phyloP scores from a whole-genome alignment of 257 asterid genomes.

The Solanum clarkiae region DNA sequence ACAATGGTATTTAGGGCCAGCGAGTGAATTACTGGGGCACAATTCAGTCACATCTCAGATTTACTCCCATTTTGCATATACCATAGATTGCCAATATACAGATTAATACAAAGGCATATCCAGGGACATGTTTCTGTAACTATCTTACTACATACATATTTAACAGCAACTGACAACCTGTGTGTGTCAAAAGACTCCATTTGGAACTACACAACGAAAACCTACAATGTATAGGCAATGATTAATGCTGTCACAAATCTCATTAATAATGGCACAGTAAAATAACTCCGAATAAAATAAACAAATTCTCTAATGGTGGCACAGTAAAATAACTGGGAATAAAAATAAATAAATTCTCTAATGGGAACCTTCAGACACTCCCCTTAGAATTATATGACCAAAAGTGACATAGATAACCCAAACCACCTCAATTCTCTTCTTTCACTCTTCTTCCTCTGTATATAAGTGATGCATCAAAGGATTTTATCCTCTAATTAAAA shows the following conservation, averaged over 20 bases:
- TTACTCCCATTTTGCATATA: neutral
- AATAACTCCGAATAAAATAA: neutral
- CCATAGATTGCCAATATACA: neutral
- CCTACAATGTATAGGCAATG: neutral
- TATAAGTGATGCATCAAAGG: neutral
- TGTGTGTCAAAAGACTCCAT: neutral
- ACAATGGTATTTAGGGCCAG: neutral
- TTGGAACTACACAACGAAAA: neutral
- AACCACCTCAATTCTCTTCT: neutral
- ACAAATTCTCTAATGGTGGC: no score
- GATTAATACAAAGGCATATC: neutral
- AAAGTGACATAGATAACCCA: neutral
- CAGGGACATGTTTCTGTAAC: neutral
- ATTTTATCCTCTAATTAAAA: neutral
- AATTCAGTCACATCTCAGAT: neutral
- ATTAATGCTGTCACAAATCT: neutral
- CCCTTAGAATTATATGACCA: neutral
- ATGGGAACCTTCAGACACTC: neutral
- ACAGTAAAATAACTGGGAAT: no score
- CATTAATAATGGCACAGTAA: neutral
- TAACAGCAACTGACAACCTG: neutral
- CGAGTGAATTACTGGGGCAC: neutral
- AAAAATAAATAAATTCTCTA: neutral
- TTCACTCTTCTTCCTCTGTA: neutral
- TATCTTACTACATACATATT: neutral